Evolutionary conservation across 192 early-diverging fungal genomes (phyloP), one percentile per base, ranked within the genome.

Genomic region (Dimargaris cristalligena): DNA sequence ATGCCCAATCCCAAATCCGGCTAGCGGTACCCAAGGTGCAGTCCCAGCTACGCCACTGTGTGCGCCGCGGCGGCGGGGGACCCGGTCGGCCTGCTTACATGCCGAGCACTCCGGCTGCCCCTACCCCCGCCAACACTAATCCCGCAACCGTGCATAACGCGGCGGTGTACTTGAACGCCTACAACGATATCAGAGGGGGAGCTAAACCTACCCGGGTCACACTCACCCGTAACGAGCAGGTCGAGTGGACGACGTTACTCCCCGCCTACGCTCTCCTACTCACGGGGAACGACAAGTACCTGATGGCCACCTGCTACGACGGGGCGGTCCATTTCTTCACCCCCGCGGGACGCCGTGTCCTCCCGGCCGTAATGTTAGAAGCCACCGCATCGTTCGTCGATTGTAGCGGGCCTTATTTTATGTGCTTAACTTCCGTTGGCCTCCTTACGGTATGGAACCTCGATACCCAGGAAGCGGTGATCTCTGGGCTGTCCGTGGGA

Each of bases 401-500:
- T 44, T 78, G 71, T 34, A 71, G 71, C 20, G 71, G 71, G 4
- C 63, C 71, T n/a, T 85, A 74, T 59, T 64, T 90, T 11, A 71
- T 91, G 67, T 77, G 72, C 34, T 59, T 91, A 20, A 80, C 78
- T 25, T 70, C 76, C 10, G 70, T 69, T 48, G 87, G 86, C 11
- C 61, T 76, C 34, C 34, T 91, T 9, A 77, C 66, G 63, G 70
- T 82, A 23, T 91, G 86, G 86, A 74, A 90, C 71, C 66, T 90
- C 4, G 48, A 61, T 30, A 65, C 70, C 32, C 65, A 80, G 63
- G 70, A 52, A 34, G 67, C 71, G 3, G 58, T 74, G 0, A 59
- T 91, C 6, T 60, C 73, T 4, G 71, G 73, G n/a, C 64, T 80
- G 6, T 82, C 82, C 0, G 69, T 87, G 9, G 72, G 78, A 2